Conservation (phyloP, 2,329 filamentous ascomycete genomes). For the Diaporthe longicolla region DNA sequence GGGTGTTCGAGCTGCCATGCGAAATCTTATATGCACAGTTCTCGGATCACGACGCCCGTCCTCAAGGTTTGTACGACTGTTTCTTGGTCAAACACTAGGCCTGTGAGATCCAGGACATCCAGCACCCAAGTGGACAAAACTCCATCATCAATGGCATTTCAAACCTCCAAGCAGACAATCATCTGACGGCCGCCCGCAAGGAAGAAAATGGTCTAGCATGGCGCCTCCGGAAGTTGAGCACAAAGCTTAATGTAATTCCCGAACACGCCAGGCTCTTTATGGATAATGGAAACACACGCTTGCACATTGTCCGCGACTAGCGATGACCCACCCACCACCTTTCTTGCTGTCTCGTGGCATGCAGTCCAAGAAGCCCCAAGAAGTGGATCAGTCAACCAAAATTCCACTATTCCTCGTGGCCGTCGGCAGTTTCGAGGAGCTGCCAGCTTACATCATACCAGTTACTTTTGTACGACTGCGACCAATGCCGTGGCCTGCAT, state of each 20-base stretch:
- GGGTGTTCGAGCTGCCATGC: conserved; percentile 17
- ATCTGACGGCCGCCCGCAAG: background rate
- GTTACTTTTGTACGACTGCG: background rate
- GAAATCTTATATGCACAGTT: background rate
- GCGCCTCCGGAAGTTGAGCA: conserved; percentile 13
- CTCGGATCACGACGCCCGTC: conserved; percentile 21
- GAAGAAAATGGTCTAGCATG: conserved; percentile 2
- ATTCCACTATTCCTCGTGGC: background rate
- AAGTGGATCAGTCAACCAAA: background rate
- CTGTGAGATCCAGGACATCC: background rate
- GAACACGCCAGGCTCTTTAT: background rate
- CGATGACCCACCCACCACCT: background rate
- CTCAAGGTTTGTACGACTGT: conserved; percentile 8
- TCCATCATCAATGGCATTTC: conserved; percentile 10
- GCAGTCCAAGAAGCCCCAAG: conserved; percentile 7
- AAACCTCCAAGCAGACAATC: background rate
- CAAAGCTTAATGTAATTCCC: conserved; percentile 2
- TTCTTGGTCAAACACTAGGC: conserved; percentile 30
- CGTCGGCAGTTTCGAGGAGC: conserved; percentile 5
- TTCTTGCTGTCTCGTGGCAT: conserved; percentile 4
- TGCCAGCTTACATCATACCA: background rate
- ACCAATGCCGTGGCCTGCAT: background rate
- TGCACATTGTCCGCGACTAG: background rate
- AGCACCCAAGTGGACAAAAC: background rate
- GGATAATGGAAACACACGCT: conserved; percentile 2